These are phyloP conservation scores for Tricholoma saponaceum DNA, from an alignment of 768 basidiomycete genomes.

Conservation along the genomic window DNA sequence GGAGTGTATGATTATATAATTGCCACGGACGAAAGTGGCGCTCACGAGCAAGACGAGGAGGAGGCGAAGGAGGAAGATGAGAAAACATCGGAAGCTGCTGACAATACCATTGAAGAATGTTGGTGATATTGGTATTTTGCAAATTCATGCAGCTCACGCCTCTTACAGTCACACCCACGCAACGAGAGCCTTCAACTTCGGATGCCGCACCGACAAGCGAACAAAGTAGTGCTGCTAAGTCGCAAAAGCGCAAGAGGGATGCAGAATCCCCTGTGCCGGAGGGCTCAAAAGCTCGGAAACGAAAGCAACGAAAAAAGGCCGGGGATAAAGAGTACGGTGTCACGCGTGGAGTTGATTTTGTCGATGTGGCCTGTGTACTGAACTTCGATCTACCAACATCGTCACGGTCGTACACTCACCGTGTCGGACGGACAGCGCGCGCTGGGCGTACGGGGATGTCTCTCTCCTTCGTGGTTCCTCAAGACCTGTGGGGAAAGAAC, in stretches of 20 bases:
- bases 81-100: slow-evolving; percentile 31
- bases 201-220: slow-evolving; percentile 9
- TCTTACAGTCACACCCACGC: slow-evolving; percentile 49
- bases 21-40: slow-evolving; percentile 87
- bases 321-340: slow-evolving; percentile 86
- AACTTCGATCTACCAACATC: slow-evolving; percentile 97
- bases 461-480: slow-evolving; percentile 81
- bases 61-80: slow-evolving; percentile 45
- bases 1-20: slow-evolving; percentile 99
- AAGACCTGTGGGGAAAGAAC: slow-evolving; percentile 65
- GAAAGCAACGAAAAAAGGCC: slow-evolving; percentile 40
- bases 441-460: slow-evolving; percentile 93
- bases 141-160: not conserved
- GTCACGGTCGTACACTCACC: slow-evolving; percentile 87
- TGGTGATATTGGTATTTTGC: slow-evolving; percentile 5
- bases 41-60: slow-evolving; percentile 42
- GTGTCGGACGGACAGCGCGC: slow-evolving; percentile 94
- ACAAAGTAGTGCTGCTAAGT: slow-evolving; percentile 13
- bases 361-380: slow-evolving; percentile 94
- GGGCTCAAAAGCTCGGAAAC: slow-evolving; percentile 42
- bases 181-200: slow-evolving; percentile 33
- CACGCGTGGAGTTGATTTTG: slow-evolving; percentile 93
- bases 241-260: slow-evolving; percentile 59
- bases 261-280: slow-evolving; percentile 31
- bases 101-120: slow-evolving; percentile 36